These are phyloP conservation scores for Sanguinoderma infundibulare DNA, from an alignment of 1,284 basidiomycete species.

Conservation along the genomic window DNA sequence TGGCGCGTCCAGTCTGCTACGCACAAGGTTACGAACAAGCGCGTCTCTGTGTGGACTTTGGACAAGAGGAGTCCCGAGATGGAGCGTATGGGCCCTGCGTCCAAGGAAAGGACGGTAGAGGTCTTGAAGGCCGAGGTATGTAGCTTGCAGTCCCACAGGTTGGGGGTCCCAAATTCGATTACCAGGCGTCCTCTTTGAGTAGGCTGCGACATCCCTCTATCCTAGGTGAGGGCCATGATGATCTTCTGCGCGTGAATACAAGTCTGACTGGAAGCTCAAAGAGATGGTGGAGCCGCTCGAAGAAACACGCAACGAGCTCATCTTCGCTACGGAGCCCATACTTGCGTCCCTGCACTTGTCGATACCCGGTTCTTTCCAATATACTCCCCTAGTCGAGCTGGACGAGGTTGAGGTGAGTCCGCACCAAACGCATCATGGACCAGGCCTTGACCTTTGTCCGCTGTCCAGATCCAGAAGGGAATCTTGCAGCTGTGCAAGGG, in stretches of 20 bases:
- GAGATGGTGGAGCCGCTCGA: constrained; percentile 99
- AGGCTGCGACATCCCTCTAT: constrained; percentile 93
- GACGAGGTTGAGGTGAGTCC: constrained; percentile 87
- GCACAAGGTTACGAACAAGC: constrained; percentile 88
- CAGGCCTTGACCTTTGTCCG: background rate
- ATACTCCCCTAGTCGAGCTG: constrained; percentile 66
- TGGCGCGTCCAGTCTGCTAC: constrained; percentile 87
- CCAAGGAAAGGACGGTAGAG: constrained; percentile 78
- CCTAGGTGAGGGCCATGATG: constrained; percentile 60
- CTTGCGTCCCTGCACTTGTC: constrained; percentile 79
- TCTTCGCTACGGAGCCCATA: constrained; percentile 93
- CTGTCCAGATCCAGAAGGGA: constrained; percentile 90
- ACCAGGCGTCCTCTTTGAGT: constrained; percentile 84
- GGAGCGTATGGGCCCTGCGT: constrained; percentile 64
- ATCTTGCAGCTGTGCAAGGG: constrained; percentile 94
- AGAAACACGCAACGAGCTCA: constrained; percentile 87
- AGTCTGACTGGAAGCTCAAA: constrained; percentile 30
- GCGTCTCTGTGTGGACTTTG: constrained; percentile 88
- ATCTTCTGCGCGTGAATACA: background rate
- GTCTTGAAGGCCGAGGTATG: constrained; percentile 88
- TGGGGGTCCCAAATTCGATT: background rate
- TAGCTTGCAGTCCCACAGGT: constrained; percentile 10
- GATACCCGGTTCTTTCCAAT: constrained; percentile 65
- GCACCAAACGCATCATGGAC: no score
- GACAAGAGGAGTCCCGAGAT: constrained; percentile 83